Base-by-base conservation (phyloP, 345 rosid species). In the Populus simonii region DNA sequence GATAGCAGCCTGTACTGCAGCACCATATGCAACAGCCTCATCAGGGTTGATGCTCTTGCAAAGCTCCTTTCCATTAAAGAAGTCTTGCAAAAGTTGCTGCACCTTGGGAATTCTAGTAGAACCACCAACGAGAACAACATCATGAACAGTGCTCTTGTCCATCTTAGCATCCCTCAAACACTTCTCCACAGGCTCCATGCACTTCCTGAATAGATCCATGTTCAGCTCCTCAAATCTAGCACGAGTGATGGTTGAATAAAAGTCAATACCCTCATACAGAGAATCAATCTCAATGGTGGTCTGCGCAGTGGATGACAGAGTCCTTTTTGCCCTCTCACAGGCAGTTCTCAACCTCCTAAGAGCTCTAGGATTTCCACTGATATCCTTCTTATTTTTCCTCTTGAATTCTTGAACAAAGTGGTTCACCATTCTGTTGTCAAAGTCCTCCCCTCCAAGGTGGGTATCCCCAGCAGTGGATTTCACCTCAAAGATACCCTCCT, bases 241-340 rank as follows among this genome's bases (percentile, higher is more conserved):
- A 4, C 89, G 87, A 2, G 91, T 85, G 5, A 85, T 85, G 5
- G 87, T 80, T 0, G 89, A 84, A 73, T 84, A 87, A 67, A 85
- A 89, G 71, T 87, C 89, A 65, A 87, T 65, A 13, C 86, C 88
- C 75, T 85, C 87, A 0, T 82, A 84, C 51, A 87, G 23, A 23
- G 86, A 87, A 76, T 87, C 91, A 0, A 89, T 85, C 68, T 87
- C 88, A 0, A 89, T 84, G 6, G 89, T 89, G 0, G 91, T 84
- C 70, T 85, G 89, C 16, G 88, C 87, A 17, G 88, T 84, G 8
- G 88, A 89, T 8, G 91, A 87, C n/a, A 89, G 83, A 13, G 83
- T 85, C 79, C 89, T 87, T 79, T 87, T 89, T 1, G 89, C 89
- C 71, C 86, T 85, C 70, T 89, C 89, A 45, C 89, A 87, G 41